These are phyloP conservation scores for Stachybotrys echinatus DNA, from an alignment of 2,329 filamentous ascomycete species.

Conservation along the genomic window DNA sequence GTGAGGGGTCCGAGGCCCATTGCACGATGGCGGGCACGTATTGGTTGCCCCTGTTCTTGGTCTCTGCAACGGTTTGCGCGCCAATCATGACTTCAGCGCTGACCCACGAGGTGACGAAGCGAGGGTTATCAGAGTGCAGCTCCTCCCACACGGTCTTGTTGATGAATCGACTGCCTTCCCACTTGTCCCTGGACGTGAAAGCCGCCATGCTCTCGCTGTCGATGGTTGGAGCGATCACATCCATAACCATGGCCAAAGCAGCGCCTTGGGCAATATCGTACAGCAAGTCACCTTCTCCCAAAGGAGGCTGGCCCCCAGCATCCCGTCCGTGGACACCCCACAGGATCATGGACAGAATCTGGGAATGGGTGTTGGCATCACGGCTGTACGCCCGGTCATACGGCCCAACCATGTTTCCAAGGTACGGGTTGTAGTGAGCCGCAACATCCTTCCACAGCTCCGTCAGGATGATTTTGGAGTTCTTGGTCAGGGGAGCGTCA, in stretches of 20 bases:
- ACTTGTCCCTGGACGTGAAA: constrained; percentile 23
- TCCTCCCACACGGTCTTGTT: constrained; percentile 28
- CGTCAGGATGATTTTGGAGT: constrained; percentile 8
- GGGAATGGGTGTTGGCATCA: constrained; percentile 25
- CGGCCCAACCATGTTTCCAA: constrained; percentile 14
- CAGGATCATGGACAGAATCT: constrained; percentile 34
- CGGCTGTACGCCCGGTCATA: constrained; percentile 16
- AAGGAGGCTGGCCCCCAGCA: constrained; percentile 28
- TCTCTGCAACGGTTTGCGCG: constrained; percentile 28
- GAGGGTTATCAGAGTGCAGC: constrained; percentile 19
- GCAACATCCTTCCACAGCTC: constrained; percentile 14
- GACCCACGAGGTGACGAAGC: constrained; percentile 34
- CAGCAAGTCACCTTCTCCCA: constrained; percentile 31
- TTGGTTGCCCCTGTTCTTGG: constrained; percentile 29
- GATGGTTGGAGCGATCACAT: constrained; percentile 21
- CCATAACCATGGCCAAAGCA: constrained; percentile 31
- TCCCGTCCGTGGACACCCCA: constrained; percentile 37
- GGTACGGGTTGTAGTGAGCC: constrained; percentile 13
- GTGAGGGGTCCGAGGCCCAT: constrained; percentile 34
- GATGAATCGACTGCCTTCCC: constrained; percentile 27
- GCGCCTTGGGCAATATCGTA: constrained; percentile 35
- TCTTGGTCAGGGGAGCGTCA: constrained; percentile 6
- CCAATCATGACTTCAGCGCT: constrained; percentile 37
- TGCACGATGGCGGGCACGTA: constrained; percentile 40
- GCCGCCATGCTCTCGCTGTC: constrained; percentile 17